Percentiles rank a stretch among this genome's conserved stretches.
phyloP scores from a whole-genome alignment of 495 filamentous ascomycete genomes.

The Penicillium lividum region DNA sequence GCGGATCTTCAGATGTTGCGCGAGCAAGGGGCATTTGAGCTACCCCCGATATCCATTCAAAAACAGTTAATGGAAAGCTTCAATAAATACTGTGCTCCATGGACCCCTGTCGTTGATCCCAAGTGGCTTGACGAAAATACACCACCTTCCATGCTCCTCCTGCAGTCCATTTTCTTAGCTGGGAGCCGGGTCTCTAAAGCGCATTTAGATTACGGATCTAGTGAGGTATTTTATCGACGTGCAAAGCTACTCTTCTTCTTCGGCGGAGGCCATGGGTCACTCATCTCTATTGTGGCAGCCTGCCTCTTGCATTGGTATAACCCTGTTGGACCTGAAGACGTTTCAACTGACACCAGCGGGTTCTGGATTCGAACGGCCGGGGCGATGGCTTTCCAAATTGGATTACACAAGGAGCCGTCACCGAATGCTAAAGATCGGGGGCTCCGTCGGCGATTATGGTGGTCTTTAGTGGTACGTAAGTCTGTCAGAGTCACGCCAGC shows the following conservation, averaged over 20 bases:
- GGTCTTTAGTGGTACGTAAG: conserved; percentile 31
- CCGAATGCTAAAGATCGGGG: conserved; percentile 26
- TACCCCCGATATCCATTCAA: conserved; percentile 28
- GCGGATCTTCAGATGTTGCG: conserved; percentile 30
- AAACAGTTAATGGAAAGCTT: conserved; percentile 30
- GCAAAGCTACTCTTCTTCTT: conserved; percentile 34
- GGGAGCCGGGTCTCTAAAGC: conserved; percentile 31
- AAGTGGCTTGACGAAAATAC: conserved; percentile 28
- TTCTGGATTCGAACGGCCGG: conserved; percentile 35
- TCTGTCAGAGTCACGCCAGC: neutral
- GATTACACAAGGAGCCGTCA: conserved; percentile 31
- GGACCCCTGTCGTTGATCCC: conserved; percentile 32
- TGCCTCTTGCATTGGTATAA: conserved; percentile 35
- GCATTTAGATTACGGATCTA: conserved; percentile 31
- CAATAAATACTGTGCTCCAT: conserved; percentile 28
- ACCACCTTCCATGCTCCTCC: conserved; percentile 29
- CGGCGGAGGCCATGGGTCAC: conserved; percentile 27
- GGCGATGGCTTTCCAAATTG: conserved; percentile 35
- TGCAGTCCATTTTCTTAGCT: conserved; percentile 31
- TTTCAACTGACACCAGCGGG: conserved; percentile 33
- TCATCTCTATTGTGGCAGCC: conserved; percentile 33
- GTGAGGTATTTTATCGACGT: conserved; percentile 32
- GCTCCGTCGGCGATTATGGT: conserved; percentile 31
- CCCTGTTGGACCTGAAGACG: conserved; percentile 31
- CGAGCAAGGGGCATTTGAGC: conserved; percentile 31